Evolutionary conservation across 495 filamentous ascomycete species (phyloP), one percentile per base, ranked within the genome.

Genomic region (Articulospora tetracladia): DNA sequence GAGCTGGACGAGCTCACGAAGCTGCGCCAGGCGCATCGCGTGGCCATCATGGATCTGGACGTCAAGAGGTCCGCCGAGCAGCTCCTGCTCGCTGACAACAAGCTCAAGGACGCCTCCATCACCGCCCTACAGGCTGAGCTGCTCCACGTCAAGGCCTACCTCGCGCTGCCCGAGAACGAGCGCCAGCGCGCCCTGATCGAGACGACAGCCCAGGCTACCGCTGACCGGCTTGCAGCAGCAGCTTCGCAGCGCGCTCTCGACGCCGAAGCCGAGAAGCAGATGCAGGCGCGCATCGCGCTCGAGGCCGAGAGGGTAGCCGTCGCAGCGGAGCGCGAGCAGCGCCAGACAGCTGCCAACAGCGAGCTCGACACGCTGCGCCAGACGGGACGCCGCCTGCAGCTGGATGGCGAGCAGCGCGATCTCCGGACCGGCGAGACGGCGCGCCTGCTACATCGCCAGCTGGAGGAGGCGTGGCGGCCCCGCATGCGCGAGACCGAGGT

Each of bases 1-100:
- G 58, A 65, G 17, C 28, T 74, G 6, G 57, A 66, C 19, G 65
- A 72, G 11, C n/a, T 53, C 0, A 71, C 64, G 25, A 53, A 53
- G 13, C 62, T 65, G 22, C 24, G 49, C 15, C 25, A 50, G 10
- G 34, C 56, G 2, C 17, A 30, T n/a, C 3, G 13, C 51, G 46
- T 36, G 0, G 32, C 63, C 26, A 20, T 62, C 7, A 2, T 28
- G 17, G n/a, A 58, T 17, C 13, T 32, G 36, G 25, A 32, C 6
- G 11, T 57, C 47, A 25, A 27, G 44, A 53, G 26, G 48, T 17
- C 46, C 24, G 25, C 44, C 7, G 44, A 44, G 15, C 25, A 36
- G 12, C 53, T 26, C 1, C 30, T 49, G 8, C 22, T 20, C 22
- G 17, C 20, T 22, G 46, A 53, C 13, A 27, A 26, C 48, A 46